Conservation (phyloP, 139 green algal species). For the Picochlorum costavermella region DNA sequence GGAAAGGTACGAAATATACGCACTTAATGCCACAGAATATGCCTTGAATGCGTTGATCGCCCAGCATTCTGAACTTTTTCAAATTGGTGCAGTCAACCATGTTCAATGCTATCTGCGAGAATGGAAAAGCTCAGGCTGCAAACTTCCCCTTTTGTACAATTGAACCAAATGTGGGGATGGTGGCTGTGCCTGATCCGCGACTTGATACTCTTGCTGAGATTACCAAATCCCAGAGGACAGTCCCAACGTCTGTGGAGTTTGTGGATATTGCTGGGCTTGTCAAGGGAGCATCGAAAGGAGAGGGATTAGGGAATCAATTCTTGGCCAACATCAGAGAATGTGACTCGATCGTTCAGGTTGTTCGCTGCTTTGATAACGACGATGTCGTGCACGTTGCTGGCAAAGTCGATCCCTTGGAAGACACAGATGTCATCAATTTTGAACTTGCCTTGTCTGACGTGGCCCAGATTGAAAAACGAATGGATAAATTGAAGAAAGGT, state of each 20-base stretch:
- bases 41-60: no score
- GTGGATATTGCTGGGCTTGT: slow-evolving; percentile 97
- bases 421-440: slow-evolving; percentile 91
- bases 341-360: slow-evolving; percentile 90
- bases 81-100: slow-evolving; percentile 53
- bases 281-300: slow-evolving; percentile 75
- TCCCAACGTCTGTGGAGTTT: slow-evolving; percentile 91
- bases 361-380: slow-evolving; percentile 93
- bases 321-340: slow-evolving; percentile 93
- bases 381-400: slow-evolving; percentile 91
- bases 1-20: slow-evolving; percentile 57
- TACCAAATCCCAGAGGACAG: slow-evolving; percentile 51
- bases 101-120: slow-evolving; percentile 96
- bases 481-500: slow-evolving; percentile 82
- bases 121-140: slow-evolving; percentile 80
- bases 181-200: slow-evolving; percentile 50
- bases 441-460: slow-evolving; percentile 91
- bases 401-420: slow-evolving; percentile 51
- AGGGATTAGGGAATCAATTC: slow-evolving; percentile 98
- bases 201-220: slow-evolving; percentile 39
- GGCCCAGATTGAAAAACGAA: slow-evolving; percentile 70
- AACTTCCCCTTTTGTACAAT: slow-evolving; percentile 99
- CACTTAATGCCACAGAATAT: no score
- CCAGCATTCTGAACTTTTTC: no score
- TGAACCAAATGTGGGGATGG: slow-evolving; percentile 76